These are phyloP conservation scores for Geranomyces michiganensis DNA, from an alignment of 192 early-diverging fungal species.

Conservation along the genomic window DNA sequence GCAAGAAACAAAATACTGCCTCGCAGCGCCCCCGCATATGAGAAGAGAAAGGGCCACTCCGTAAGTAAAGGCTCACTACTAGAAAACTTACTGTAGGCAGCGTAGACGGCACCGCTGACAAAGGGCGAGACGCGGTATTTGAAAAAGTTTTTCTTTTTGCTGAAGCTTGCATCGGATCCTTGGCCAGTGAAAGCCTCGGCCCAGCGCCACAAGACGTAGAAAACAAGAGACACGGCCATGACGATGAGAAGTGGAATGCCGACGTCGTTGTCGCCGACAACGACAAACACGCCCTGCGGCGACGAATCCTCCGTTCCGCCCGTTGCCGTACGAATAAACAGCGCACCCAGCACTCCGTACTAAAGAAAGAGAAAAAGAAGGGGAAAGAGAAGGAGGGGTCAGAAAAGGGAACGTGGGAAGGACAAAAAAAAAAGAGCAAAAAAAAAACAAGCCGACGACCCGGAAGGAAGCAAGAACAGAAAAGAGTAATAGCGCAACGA, in stretches of 20 bases:
- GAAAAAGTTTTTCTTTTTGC: constrained; percentile 46
- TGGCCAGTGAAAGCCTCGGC: constrained; percentile 49
- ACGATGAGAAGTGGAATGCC: constrained; percentile 48
- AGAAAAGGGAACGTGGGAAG: background rate
- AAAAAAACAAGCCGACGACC: too few species aligned
- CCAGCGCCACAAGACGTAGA: constrained; percentile 51
- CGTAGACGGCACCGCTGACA: constrained; percentile 47
- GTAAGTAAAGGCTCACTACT: too few species aligned
- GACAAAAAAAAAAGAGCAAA: background rate
- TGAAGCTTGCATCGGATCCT: constrained; percentile 44
- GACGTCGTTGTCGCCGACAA: constrained; percentile 38
- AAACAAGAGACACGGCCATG: constrained; percentile 42
- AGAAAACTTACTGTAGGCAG: constrained; percentile 44
- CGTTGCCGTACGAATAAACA: constrained; percentile 31
- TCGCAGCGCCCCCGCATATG: too few species aligned
- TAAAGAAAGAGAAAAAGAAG: background rate
- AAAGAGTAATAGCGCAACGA: too few species aligned
- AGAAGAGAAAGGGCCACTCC: too few species aligned
- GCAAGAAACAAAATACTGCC: too few species aligned
- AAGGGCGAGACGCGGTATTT: constrained; percentile 46
- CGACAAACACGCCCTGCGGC: constrained; percentile 47
- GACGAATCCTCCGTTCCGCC: constrained; percentile 43
- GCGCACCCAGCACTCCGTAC: constrained; percentile 26
- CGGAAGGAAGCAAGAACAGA: too few species aligned
- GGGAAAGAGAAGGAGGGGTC: background rate